A percentile compares a stretch with the other conserved stretches of the same genome.
These are phyloP conservation scores for Oryza nivara DNA, from an alignment of 176 grass and related monocot genomes.

Conservation along the genomic window DNA sequence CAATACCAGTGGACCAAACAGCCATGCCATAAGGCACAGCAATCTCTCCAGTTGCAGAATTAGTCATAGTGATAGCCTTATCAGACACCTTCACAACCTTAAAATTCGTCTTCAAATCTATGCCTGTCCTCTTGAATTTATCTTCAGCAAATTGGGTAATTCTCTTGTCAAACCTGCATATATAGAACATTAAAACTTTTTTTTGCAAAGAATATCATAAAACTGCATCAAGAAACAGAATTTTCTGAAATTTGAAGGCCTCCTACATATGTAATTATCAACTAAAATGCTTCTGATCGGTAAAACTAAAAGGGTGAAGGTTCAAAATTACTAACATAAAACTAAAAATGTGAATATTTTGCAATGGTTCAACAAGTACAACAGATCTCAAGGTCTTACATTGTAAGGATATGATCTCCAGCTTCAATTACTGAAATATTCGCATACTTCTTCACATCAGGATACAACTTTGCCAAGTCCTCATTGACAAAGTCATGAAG, in stretches of 20 bases:
- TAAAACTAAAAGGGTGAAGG: background rate
- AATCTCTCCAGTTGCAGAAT: constrained; percentile 56
- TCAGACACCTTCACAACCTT: constrained; percentile 87
- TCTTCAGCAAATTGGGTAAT: constrained; percentile 88
- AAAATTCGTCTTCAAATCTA: constrained; percentile 85
- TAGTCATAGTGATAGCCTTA: constrained; percentile 81
- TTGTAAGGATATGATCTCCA: constrained; percentile 89
- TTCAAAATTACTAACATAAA: background rate
- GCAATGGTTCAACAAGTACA: background rate
- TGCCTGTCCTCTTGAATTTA: constrained; percentile 90
- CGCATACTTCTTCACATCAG: constrained; percentile 68
- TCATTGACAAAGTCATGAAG: constrained; percentile 94
- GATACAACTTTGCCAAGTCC: constrained; percentile 86
- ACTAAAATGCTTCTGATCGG: background rate
- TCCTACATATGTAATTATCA: background rate
- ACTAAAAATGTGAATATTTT: background rate
- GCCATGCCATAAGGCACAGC: constrained; percentile 89
- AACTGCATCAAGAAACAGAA: background rate
- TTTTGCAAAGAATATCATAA: background rate
- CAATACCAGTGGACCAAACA: constrained; percentile 94
- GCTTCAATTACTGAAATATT: constrained; percentile 93
- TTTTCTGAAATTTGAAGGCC: background rate
- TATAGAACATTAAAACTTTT: constrained; percentile 1
- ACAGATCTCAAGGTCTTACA: constrained; percentile 53
- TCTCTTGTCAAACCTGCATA: constrained; percentile 90